phyloP scores from a whole-genome alignment of 768 basidiomycete genomes.

The Boletus rubescentipes region DNA sequence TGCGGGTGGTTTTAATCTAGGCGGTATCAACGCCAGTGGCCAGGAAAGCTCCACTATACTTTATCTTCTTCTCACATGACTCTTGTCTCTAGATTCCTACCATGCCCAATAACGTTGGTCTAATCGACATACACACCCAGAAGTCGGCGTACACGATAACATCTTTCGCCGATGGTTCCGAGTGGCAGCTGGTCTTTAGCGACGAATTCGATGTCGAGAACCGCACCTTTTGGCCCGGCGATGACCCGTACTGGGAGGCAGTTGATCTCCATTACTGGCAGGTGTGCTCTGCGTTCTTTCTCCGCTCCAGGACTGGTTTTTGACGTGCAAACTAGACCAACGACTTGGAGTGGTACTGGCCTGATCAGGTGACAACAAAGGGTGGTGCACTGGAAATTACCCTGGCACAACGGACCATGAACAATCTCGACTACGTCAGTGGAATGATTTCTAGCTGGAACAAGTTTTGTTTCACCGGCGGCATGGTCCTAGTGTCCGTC shows the following conservation, averaged over 20 bases:
- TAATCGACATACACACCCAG: slow-evolving; percentile 81
- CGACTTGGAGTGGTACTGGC: slow-evolving; percentile 90
- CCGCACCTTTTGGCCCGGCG: slow-evolving; percentile 73
- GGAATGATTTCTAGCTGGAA: slow-evolving; percentile 76
- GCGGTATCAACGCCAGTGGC: slow-evolving; percentile 74
- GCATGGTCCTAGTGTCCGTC: slow-evolving; percentile 70
- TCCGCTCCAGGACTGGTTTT: not conserved
- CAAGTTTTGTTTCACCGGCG: slow-evolving; percentile 94
- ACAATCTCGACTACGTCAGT: slow-evolving; percentile 72
- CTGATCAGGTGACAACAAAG: slow-evolving; percentile 69
- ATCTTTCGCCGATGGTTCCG: slow-evolving; percentile 52
- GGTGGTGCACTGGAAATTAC: slow-evolving; percentile 77
- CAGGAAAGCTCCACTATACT: slow-evolving; percentile 44
- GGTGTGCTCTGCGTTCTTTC: slow-evolving; percentile 28
- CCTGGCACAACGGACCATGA: slow-evolving; percentile 60
- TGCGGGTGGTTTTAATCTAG: slow-evolving; percentile 67
- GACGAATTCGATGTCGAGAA: slow-evolving; percentile 86
- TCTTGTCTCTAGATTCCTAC: slow-evolving; percentile 45
- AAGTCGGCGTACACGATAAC: slow-evolving; percentile 49
- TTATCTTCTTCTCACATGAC: not conserved
- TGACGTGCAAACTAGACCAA: slow-evolving; percentile 45
- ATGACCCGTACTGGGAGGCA: slow-evolving; percentile 91
- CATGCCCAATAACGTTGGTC: slow-evolving; percentile 60
- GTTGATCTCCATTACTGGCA: slow-evolving; percentile 79
- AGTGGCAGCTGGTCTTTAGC: slow-evolving; percentile 73